Percentiles rank a stretch among this genome's conserved stretches.
Evolutionary conservation across 2,329 filamentous ascomycete genomes (phyloP).

Genomic region (Clarireedia paspali): DNA sequence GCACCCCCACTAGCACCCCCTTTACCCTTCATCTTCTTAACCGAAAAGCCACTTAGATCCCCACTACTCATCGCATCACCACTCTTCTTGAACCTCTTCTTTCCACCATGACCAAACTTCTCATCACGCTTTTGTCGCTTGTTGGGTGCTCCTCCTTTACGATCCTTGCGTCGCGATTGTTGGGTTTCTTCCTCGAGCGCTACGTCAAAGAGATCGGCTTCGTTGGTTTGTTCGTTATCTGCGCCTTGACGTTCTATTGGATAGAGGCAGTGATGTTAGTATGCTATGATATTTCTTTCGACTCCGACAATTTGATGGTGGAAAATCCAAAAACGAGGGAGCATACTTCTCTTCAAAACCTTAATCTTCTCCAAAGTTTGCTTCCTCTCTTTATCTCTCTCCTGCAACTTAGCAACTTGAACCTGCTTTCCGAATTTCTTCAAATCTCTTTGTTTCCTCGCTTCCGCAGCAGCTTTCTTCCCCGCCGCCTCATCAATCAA

Average conservation of each 20-base stretch:
- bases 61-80: conserved; percentile 77
- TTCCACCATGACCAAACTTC: conserved; percentile 93
- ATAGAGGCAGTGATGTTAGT: too few species aligned
- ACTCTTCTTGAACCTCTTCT: conserved; percentile 88
- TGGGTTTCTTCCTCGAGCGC: conserved; percentile 55
- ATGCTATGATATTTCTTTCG: conserved; percentile 5
- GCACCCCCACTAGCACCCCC: conserved; percentile 11
- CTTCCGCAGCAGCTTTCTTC: conserved; percentile 89
- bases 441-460: conserved; percentile 82
- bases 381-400: conserved; percentile 85
- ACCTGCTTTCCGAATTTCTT: conserved; percentile 99
- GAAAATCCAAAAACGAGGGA: neutral
- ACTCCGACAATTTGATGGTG: conserved; percentile 7
- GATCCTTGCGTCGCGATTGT: conserved; percentile 12
- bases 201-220: conserved; percentile 87
- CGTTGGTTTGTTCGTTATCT: conserved; percentile 50
- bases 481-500: conserved; percentile 83
- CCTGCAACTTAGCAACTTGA: conserved; percentile 91
- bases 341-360: conserved; percentile 87
- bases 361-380: conserved; percentile 95
- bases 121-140: conserved; percentile 93
- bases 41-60: conserved; percentile 74
- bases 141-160: conserved; percentile 37
- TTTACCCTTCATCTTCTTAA: conserved; percentile 71
- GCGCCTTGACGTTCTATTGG: conserved; percentile 72